Conservation (phyloP, 345 rosid genomes). For the Populus euphratica region DNA sequence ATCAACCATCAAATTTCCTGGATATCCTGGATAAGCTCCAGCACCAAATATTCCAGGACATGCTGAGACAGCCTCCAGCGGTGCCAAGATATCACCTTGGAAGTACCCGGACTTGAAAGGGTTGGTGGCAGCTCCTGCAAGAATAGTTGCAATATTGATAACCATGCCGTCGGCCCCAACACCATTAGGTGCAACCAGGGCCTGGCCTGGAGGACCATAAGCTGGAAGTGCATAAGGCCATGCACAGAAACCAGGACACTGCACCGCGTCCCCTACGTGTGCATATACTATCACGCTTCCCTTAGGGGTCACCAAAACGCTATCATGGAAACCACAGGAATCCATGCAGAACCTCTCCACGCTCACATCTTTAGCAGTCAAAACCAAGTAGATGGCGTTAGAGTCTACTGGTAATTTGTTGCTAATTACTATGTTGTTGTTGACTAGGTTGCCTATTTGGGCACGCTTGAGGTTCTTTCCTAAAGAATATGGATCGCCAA, state of each 20-base stretch:
- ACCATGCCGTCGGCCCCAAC: slow-evolving; percentile 19
- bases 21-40: slow-evolving; percentile 31
- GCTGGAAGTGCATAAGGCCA: slow-evolving; percentile 27
- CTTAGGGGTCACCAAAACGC: background rate
- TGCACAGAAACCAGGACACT: slow-evolving; percentile 30
- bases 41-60: slow-evolving; percentile 30
- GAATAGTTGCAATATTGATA: slow-evolving; percentile 23
- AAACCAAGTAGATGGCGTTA: slow-evolving; percentile 13
- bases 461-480: slow-evolving; percentile 20
- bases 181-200: slow-evolving; percentile 26
- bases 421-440: background rate
- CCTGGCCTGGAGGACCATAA: slow-evolving; percentile 24
- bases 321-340: slow-evolving; percentile 30
- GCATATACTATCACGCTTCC: slow-evolving; percentile 12
- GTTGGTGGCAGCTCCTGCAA: slow-evolving; percentile 27
- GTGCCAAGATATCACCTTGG: slow-evolving; percentile 24
- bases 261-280: slow-evolving; percentile 22
- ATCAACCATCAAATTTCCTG: slow-evolving; percentile 18
- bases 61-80: slow-evolving; percentile 24
- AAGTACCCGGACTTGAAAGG: slow-evolving; percentile 24
- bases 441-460: slow-evolving; percentile 11
- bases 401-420: slow-evolving; percentile 8
- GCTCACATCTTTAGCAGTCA: slow-evolving; percentile 20
- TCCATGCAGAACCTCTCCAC: slow-evolving; percentile 24
- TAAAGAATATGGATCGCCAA: slow-evolving; percentile 20